Evolutionary conservation across 2,329 filamentous ascomycete species (phyloP), one percentile per base, ranked within the genome.

Genomic region (Dryadomyces sulphureus): DNA sequence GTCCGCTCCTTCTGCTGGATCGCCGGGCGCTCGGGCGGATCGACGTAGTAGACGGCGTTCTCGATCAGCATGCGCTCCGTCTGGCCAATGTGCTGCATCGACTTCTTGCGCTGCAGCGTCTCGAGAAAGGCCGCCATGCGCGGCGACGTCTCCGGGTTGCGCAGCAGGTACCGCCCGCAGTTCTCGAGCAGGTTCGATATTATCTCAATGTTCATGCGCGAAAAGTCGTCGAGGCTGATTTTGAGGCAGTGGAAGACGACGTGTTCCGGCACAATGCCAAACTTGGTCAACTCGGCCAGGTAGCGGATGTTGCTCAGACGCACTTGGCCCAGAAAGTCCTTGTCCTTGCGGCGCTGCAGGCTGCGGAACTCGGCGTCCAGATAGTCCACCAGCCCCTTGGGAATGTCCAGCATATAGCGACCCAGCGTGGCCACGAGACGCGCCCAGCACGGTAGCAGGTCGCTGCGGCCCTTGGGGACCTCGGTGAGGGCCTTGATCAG

Each of bases 161-260:
- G 85, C 48, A 98, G 73, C 20, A 98, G 69, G 62, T 95, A 98
- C 17, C 92, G 79, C 38, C 92, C 92, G 58, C 93, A 98, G 53
- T 96, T 96, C 61, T 98, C 92, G 20, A 98, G 72, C 24, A 98
- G 70, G 57, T 93, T 94, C 57, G 89, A 93, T 52, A 98, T 90
- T 55, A 98, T 95, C 62, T 98, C 93, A 52, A 98, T 95, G 58
- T 98, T 98, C 84, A 95, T 95, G 50, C 90, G 78, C 2, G 92
- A 95, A 59, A 98, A 98, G 58, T 98, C 92, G 56, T 98, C 92
- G 24, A 98, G 67, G 54, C 90, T 93, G 60, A 98, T 90, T 62
- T 95, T 98, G 55, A 98, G 77, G 59, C 92, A 98, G 59, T 98
- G 92, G 59, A 98, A 98, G 45, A 98, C 93, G 52, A 98, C 90